Evolutionary conservation across 371 early-diverging fungal species (phyloP).

Genomic region (Haplosporangium sp.): DNA sequence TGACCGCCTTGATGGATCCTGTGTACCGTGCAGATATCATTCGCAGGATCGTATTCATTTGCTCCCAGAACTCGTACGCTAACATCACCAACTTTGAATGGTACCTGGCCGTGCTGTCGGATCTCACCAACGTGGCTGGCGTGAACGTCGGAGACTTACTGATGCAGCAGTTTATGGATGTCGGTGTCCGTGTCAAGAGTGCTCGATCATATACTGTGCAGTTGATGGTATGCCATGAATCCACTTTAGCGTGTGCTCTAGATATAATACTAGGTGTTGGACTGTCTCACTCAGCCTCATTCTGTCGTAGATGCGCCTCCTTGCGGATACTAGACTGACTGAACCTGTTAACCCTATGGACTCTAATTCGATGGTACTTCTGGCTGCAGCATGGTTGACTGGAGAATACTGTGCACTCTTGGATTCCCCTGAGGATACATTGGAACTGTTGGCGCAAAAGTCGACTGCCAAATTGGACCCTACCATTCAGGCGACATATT

Average conservation of each 20-base stretch:
- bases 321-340: slow-evolving; percentile 70
- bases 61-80: slow-evolving; percentile 85
- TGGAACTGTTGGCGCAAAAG: slow-evolving; percentile 68
- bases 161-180: slow-evolving; percentile 86
- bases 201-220: slow-evolving; percentile 82
- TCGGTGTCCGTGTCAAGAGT: slow-evolving; percentile 89
- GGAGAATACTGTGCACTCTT: slow-evolving; percentile 85
- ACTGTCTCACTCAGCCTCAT: neutral
- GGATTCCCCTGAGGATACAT: slow-evolving; percentile 60
- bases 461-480: slow-evolving; percentile 67
- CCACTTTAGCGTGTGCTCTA: neutral
- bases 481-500: slow-evolving; percentile 75
- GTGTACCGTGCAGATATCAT: slow-evolving; percentile 85
- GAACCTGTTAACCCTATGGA: slow-evolving; percentile 70
- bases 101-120: slow-evolving; percentile 87
- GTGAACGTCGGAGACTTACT: slow-evolving; percentile 79
- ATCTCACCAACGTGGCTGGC: slow-evolving; percentile 78
- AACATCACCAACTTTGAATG: slow-evolving; percentile 94
- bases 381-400: slow-evolving; percentile 91
- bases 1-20: slow-evolving; percentile 67
- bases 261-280: neutral
- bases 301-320: slow-evolving; percentile 59
- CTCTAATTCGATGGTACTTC: slow-evolving; percentile 80
- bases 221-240: slow-evolving; percentile 68
- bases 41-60: slow-evolving; percentile 82